Evolutionary conservation across 768 basidiomycete genomes (phyloP).

Genomic region (Paxillus involutus): DNA sequence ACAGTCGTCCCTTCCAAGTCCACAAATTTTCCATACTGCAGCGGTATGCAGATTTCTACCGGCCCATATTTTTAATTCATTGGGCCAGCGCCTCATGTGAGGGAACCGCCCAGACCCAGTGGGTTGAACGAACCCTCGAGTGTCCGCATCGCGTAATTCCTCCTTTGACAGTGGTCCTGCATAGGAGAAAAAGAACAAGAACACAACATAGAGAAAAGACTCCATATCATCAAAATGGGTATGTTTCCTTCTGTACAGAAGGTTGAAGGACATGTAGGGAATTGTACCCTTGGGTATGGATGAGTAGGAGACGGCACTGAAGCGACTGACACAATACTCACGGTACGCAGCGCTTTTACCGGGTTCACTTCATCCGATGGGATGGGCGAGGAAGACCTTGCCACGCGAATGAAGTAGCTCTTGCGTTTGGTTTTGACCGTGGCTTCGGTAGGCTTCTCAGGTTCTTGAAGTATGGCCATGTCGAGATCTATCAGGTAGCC

Average conservation of each 20-base stretch:
- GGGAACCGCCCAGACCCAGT: neutral
- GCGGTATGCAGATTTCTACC: too few species aligned
- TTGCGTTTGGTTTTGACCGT: too few species aligned
- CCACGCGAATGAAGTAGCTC: too few species aligned
- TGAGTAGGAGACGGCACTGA: neutral
- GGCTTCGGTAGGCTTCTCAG: neutral
- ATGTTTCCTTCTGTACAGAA: neutral
- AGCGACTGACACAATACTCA: neutral
- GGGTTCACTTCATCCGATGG: neutral
- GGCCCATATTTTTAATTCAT: neutral
- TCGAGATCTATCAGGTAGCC: slow-evolving; percentile 36
- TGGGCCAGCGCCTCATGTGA: neutral
- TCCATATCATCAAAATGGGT: slow-evolving; percentile 2
- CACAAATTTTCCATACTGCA: too few species aligned
- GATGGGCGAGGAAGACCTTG: neutral
- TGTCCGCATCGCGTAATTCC: neutral
- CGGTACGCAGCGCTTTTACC: neutral
- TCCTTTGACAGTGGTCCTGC: neutral
- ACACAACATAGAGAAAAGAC: slow-evolving; percentile 2
- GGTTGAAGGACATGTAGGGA: slow-evolving; percentile 5
- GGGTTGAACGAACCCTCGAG: neutral
- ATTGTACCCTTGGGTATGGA: neutral
- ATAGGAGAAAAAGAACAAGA: slow-evolving; percentile 4
- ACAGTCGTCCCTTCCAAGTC: too few species aligned
- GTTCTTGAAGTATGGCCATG: slow-evolving; percentile 5